Conservation (phyloP, 805 yeast genomes). For the Pichia scutulata region DNA sequence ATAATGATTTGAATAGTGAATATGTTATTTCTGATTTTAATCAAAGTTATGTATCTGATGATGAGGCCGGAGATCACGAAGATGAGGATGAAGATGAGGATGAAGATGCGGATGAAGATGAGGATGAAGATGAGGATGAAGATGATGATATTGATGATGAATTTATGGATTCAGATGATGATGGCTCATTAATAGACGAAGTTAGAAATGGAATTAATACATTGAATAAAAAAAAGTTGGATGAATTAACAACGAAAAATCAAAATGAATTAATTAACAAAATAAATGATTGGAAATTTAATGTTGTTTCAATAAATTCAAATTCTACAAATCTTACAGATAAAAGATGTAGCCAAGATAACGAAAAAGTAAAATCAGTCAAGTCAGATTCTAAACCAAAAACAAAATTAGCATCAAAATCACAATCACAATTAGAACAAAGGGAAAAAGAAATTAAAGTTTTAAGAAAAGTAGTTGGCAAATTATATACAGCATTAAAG, state of each 20-base stretch:
- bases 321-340: background rate
- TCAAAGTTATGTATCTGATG: constrained; percentile 5
- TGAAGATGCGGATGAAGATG: background rate
- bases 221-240: background rate
- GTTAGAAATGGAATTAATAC: background rate
- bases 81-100: background rate
- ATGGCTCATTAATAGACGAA: constrained; percentile 1
- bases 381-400: background rate
- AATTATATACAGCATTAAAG: constrained; percentile 1
- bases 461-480: background rate
- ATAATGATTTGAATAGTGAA: constrained; percentile 1
- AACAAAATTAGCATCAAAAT: background rate
- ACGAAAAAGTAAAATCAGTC: background rate
- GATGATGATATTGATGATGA: constrained; percentile 24
- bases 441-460: background rate
- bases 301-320: background rate
- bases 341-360: background rate
- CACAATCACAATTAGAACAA: background rate
- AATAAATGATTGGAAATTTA: constrained; percentile 5
- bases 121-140: background rate
- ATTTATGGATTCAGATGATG: constrained; percentile 22
- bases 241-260: background rate
- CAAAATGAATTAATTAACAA: constrained; percentile 4
- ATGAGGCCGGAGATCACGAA: background rate
- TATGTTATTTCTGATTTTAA: constrained; percentile 15